These are phyloP conservation scores for Cryphonectria parasitica DNA, from an alignment of 2,329 filamentous ascomycete species.

Conservation along the genomic window DNA sequence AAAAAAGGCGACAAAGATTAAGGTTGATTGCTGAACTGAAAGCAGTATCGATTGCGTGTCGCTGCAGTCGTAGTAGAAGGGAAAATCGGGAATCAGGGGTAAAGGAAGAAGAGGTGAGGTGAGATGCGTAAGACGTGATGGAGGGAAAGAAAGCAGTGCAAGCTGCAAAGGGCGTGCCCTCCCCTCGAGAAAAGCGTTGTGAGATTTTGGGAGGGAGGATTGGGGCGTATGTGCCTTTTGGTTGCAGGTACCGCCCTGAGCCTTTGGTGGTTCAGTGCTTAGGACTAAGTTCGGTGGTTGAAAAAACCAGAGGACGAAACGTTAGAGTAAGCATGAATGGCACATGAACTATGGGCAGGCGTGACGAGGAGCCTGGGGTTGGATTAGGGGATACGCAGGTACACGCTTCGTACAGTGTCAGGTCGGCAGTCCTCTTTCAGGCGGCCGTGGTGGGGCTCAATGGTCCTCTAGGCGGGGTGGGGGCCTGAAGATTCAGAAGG, in stretches of 20 bases:
- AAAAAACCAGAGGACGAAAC: constrained; percentile 11
- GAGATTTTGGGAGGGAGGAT: constrained; percentile 15
- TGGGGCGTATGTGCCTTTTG: constrained; percentile 2
- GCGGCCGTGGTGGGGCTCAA: neutral
- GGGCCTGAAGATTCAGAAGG: neutral
- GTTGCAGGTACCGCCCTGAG: neutral
- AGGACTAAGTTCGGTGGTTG: neutral
- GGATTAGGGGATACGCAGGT: neutral
- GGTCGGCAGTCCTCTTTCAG: neutral
- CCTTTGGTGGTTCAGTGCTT: neutral
- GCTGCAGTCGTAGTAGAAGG: neutral
- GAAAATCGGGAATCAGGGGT: constrained; percentile 1
- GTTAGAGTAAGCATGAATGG: neutral
- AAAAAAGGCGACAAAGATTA: neutral
- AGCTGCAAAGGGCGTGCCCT: constrained; percentile 1
- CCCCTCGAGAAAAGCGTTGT: neutral
- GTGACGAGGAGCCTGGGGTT: neutral
- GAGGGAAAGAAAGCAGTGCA: neutral
- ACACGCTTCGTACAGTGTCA: neutral
- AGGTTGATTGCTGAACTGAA: neutral
- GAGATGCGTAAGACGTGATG: constrained; percentile 4
- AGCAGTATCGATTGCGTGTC: neutral
- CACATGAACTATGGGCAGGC: neutral
- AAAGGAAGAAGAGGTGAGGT: neutral
- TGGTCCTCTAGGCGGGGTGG: neutral